phyloP scores from a whole-genome alignment of 1,139 yeast genomes.

The Yamadazyma dendronema region DNA sequence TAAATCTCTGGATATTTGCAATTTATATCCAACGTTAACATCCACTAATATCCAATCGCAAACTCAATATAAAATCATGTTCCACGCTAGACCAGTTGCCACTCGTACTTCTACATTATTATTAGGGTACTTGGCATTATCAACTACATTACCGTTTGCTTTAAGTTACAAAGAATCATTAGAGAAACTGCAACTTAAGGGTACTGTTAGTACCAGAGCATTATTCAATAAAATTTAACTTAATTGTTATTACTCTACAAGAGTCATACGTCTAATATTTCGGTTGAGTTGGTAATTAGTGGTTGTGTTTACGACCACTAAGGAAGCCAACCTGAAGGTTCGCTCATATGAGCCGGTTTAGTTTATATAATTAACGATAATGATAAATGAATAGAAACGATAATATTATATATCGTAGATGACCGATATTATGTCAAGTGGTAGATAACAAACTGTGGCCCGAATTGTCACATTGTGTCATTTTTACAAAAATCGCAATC shows the following conservation, averaged over 20 bases:
- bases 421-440: neutral
- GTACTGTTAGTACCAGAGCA: slow-evolving; percentile 36
- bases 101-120: slow-evolving; percentile 24
- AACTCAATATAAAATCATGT: too few relatives aligned
- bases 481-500: neutral
- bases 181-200: slow-evolving; percentile 23
- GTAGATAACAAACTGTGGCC: neutral
- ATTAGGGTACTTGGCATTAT: slow-evolving; percentile 40
- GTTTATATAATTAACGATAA: neutral
- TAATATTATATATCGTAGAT: too few relatives aligned
- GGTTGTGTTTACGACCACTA: too few relatives aligned
- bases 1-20: too few relatives aligned
- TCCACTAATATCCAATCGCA: neutral
- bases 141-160: slow-evolving; percentile 42
- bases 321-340: too few relatives aligned
- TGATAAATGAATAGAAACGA: slow-evolving; percentile 1
- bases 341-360: neutral
- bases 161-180: slow-evolving; percentile 40
- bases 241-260: too few relatives aligned
- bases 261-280: too few relatives aligned
- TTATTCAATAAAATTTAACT: slow-evolving; percentile 38
- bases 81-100: slow-evolving; percentile 7
- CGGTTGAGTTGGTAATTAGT: too few relatives aligned
- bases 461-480: too few relatives aligned
- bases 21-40: neutral